These are phyloP conservation scores for Parathielavia hyrcaniae DNA, from an alignment of 495 filamentous ascomycete species.

Conservation along the genomic window DNA sequence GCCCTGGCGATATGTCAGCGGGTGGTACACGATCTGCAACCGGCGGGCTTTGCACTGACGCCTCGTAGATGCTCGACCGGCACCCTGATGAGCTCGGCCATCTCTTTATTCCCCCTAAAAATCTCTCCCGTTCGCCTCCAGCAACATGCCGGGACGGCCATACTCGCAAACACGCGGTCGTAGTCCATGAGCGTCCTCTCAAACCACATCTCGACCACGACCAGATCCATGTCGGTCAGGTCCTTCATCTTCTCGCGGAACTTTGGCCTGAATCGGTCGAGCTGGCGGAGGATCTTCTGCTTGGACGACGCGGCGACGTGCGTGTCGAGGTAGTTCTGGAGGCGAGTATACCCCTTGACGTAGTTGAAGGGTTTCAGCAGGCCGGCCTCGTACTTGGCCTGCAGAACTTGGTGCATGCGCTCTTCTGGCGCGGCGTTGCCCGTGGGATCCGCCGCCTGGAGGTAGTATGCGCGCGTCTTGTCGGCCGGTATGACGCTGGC, in stretches of 20 bases:
- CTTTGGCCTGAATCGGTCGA: constrained; percentile 89
- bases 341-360: constrained; percentile 84
- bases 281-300: constrained; percentile 79
- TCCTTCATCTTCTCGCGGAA: constrained; percentile 92
- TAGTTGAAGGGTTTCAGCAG: constrained; percentile 96
- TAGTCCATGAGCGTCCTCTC: constrained; percentile 92
- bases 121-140: constrained; percentile 97
- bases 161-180: constrained; percentile 95
- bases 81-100: constrained; percentile 93
- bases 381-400: constrained; percentile 92
- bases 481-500: constrained; percentile 58
- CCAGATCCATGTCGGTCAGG: constrained; percentile 84
- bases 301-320: constrained; percentile 73
- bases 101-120: constrained; percentile 95
- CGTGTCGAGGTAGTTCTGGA: constrained; percentile 84
- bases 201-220: constrained; percentile 98
- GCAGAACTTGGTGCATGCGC: constrained; percentile 88
- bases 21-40: neutral
- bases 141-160: constrained; percentile 96
- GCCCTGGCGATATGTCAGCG: constrained; percentile 50
- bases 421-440: constrained; percentile 89
- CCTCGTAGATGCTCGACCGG: constrained; percentile 86
- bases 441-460: constrained; percentile 90
- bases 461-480: constrained; percentile 89
- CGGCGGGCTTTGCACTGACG: constrained; percentile 48